A percentile compares a stretch with the other conserved stretches of the same genome.
Conservation (phyloP, 768 basidiomycete genomes). For the Termitomyces sp. region DNA sequence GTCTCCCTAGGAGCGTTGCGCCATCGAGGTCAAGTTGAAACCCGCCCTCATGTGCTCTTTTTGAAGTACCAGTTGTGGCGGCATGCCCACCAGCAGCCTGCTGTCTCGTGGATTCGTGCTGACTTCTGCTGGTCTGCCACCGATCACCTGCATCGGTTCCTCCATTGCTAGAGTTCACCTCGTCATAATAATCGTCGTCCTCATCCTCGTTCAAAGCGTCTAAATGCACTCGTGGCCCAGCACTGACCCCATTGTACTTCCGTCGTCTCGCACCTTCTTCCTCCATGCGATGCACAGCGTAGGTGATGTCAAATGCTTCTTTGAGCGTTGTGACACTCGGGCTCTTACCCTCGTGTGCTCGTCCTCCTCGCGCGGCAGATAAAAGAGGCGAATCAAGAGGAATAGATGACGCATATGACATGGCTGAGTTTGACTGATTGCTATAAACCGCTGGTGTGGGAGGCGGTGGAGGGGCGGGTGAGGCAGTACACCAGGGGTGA, state of each 20-base stretch:
- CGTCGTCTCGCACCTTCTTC: constrained; percentile 90
- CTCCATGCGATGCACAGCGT: constrained; percentile 99
- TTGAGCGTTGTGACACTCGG: constrained; percentile 92
- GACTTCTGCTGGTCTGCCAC: constrained; percentile 30
- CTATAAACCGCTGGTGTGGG: constrained; percentile 56
- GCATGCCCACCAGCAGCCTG: constrained; percentile 7
- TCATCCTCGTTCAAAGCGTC: constrained; percentile 91
- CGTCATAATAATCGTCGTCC: constrained; percentile 50
- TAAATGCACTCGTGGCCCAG: constrained; percentile 73
- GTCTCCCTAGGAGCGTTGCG: constrained; percentile 79
- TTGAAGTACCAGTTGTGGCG: not conserved
- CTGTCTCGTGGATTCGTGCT: constrained; percentile 19
- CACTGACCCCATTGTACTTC: constrained; percentile 73
- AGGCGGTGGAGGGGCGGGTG: constrained; percentile 54
- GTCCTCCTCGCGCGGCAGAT: constrained; percentile 68
- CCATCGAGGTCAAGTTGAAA: constrained; percentile 88
- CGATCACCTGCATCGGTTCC: constrained; percentile 12
- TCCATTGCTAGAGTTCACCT: constrained; percentile 17
- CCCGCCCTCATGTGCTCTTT: constrained; percentile 14
- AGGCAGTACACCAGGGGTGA: constrained; percentile 90
- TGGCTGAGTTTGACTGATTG: constrained; percentile 28
- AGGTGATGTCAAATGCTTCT: constrained; percentile 98
- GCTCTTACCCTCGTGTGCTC: constrained; percentile 69
- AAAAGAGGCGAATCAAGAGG: constrained; percentile 90
- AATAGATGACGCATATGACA: constrained; percentile 20